Conservation (phyloP, 345 rosid species). For the Gossypium longicalyx region DNA sequence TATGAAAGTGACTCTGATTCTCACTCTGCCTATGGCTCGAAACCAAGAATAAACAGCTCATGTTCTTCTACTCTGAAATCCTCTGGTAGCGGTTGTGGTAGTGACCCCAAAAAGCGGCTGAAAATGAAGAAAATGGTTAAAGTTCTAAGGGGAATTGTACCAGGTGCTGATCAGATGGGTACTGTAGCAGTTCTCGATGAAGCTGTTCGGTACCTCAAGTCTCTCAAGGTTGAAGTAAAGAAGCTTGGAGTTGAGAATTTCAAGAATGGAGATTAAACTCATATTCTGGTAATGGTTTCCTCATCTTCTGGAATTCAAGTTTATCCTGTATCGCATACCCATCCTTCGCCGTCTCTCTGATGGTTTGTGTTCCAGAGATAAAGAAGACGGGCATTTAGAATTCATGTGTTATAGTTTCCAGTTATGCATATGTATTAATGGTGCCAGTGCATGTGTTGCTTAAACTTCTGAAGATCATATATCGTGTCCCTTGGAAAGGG, state of each 20-base stretch:
- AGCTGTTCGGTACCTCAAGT: slow-evolving; percentile 79
- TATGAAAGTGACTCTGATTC: slow-evolving; percentile 48
- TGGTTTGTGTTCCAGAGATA: slow-evolving; percentile 10
- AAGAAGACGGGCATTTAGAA: slow-evolving; percentile 1
- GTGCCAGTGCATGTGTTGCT: neutral
- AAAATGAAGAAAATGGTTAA: slow-evolving; percentile 83
- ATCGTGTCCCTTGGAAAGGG: slow-evolving; percentile 1
- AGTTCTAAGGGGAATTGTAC: slow-evolving; percentile 61
- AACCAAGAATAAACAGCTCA: slow-evolving; percentile 28
- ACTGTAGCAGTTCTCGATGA: slow-evolving; percentile 66
- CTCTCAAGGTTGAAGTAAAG: slow-evolving; percentile 72
- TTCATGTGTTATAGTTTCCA: slow-evolving; percentile 3
- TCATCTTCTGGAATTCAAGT: neutral
- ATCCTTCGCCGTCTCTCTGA: neutral
- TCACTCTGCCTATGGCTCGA: slow-evolving; percentile 42
- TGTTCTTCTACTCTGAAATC: slow-evolving; percentile 36
- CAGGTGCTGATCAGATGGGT: slow-evolving; percentile 72
- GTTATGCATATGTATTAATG: neutral
- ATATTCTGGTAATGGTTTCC: slow-evolving; percentile 4
- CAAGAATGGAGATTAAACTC: slow-evolving; percentile 34
- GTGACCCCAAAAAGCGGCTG: slow-evolving; percentile 43
- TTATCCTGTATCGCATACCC: neutral
- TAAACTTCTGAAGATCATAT: neutral
- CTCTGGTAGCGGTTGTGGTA: slow-evolving; percentile 35
- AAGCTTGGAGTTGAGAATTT: slow-evolving; percentile 55